Evolutionary conservation across 495 filamentous ascomycete genomes (phyloP).

Genomic region (Podospora didyma): DNA sequence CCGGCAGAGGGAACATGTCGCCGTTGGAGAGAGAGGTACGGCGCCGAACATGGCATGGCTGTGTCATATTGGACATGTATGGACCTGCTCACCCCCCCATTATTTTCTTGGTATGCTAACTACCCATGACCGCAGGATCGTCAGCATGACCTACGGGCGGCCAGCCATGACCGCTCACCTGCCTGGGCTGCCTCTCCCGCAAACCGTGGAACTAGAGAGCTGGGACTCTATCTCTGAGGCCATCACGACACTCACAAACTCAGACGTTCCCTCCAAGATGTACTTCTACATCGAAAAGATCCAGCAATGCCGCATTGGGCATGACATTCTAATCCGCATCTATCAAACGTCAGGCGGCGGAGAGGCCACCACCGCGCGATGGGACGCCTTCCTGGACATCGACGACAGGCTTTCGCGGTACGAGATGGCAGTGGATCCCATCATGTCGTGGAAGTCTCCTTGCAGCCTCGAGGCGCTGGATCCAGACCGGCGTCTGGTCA

Average conservation of each 20-base stretch:
- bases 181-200: conserved; percentile 29
- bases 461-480: conserved; percentile 11
- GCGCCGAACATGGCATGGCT: too few relatives aligned
- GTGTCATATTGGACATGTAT: too few relatives aligned
- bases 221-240: too few relatives aligned
- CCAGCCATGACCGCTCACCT: conserved; percentile 43
- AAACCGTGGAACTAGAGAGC: conserved; percentile 1
- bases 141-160: conserved; percentile 47
- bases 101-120: too few relatives aligned
- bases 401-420: conserved; percentile 37
- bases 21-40: too few relatives aligned
- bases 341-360: too few relatives aligned
- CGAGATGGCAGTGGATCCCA: conserved; percentile 30
- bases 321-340: neutral
- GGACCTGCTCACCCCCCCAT: too few relatives aligned
- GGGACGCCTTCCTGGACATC: conserved; percentile 30
- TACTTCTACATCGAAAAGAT: too few relatives aligned
- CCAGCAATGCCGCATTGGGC: too few relatives aligned
- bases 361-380: too few relatives aligned
- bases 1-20: conserved; percentile 2
- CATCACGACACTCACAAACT: too few relatives aligned
- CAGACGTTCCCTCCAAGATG: too few relatives aligned
- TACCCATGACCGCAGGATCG: conserved; percentile 24
- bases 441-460: conserved; percentile 34
- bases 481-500: conserved; percentile 12